Evolutionary conservation across 306 rosid genomes (phyloP), one percentile per base, ranked within the genome.

Genomic region (Sicyos baderoa): DNA sequence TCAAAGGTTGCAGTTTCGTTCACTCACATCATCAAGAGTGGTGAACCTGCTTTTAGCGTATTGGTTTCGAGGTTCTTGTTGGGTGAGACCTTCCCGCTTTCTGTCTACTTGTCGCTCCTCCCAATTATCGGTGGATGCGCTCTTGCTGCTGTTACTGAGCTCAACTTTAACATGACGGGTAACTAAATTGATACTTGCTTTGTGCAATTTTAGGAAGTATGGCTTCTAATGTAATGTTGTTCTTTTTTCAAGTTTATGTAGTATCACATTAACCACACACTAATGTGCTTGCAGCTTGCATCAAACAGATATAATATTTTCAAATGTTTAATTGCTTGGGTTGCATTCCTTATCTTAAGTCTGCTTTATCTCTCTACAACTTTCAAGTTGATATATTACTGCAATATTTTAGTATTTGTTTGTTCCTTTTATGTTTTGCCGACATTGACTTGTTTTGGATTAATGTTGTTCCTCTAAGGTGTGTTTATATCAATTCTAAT

Each of bases 1-100:
- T 93, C 99, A 27, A 93, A 93, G 87, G 99, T 93, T 79, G 99
- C 97, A 7, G 99, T 93, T 47, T 93, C 99, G 17, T 93, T 93
- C 82, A 93, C 99, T 13, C 99, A 93, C 77, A 93, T 93, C 68
- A 93, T 93, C 86, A 93, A 93, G 88, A 93, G 99, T 79, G 99
- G 99, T 49, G 99, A 93, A 78, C 99, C 99, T 76, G 99, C 99
- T 71, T 93, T 93, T 19, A 93, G 91, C 64, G 99, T 89, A 17
- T 72, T 93, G 84, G 99, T 93, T 76, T 93, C 99, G 0, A 88
- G 96, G 76, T 77, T 93, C 72, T 22, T 93, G 76, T 79, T 93
- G 82, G 99, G 99, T 5, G 99, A 93, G 81, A 81, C 83, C 79
- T 93, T 90, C 86, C 99, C 99, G 0, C 48, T 65, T 64, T 72